Conservation (phyloP, 2,329 filamentous ascomycete species). For the Monosporascus sp. region DNA sequence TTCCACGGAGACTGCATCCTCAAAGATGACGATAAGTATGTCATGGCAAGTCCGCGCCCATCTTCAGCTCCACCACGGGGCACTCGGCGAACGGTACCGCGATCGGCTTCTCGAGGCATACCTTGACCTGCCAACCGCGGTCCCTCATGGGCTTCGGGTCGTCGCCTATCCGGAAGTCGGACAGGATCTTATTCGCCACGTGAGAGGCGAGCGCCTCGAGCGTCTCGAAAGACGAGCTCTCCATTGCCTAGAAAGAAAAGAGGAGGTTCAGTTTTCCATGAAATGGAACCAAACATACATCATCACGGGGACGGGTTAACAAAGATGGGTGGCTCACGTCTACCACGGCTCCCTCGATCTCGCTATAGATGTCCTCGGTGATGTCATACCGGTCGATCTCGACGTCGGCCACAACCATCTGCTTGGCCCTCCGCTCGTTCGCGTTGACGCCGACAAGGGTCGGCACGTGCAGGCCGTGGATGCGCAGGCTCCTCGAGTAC, state of each 20-base stretch:
- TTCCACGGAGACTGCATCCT: no score
- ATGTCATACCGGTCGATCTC: slow-evolving; percentile 51
- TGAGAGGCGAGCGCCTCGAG: slow-evolving; percentile 55
- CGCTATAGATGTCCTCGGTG: slow-evolving; percentile 44
- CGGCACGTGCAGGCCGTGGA: slow-evolving; percentile 57
- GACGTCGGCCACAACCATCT: slow-evolving; percentile 60
- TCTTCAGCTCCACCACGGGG: slow-evolving; percentile 57
- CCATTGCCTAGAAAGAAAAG: slow-evolving; percentile 39
- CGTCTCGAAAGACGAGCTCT: slow-evolving; percentile 54
- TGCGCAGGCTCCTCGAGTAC: slow-evolving; percentile 35
- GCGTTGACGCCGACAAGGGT: slow-evolving; percentile 67
- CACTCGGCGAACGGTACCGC: slow-evolving; percentile 69
- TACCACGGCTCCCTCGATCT: slow-evolving; percentile 55
- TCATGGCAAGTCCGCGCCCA: slow-evolving; percentile 21
- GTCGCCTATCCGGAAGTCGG: slow-evolving; percentile 31
- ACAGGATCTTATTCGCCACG: slow-evolving; percentile 41
- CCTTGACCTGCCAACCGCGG: slow-evolving; percentile 47
- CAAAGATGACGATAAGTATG: no score
- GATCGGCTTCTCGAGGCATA: slow-evolving; percentile 66
- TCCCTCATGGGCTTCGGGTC: slow-evolving; percentile 31
- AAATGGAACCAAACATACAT: neutral
- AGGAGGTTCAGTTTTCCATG: neutral
- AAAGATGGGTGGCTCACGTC: slow-evolving; percentile 43
- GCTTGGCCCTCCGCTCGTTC: slow-evolving; percentile 63
- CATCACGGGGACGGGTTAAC: slow-evolving; percentile 2